Evolutionary conservation across 352 stramenopile genomes (phyloP).

Genomic region (Achlya hypogyna): DNA sequence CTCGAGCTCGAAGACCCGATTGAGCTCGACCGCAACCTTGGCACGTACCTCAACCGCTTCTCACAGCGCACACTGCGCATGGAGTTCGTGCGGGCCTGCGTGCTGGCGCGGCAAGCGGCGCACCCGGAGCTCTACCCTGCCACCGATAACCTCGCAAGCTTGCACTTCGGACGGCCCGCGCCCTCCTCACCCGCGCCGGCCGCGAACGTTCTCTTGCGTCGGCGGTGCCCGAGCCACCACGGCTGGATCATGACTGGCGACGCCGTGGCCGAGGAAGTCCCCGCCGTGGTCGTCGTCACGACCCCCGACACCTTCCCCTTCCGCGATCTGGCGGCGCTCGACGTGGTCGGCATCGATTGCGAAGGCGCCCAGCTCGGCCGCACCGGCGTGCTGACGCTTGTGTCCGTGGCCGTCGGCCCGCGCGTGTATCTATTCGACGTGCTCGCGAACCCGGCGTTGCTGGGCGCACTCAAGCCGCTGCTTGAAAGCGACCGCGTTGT

Average conservation of each 20-base stretch:
- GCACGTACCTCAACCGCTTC: conserved; percentile 43
- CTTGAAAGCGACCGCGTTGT: not conserved
- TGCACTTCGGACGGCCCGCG: not conserved
- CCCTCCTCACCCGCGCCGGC: not conserved
- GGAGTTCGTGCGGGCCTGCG: not conserved
- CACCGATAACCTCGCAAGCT: not conserved
- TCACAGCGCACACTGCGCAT: conserved; percentile 4
- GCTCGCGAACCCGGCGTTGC: not conserved
- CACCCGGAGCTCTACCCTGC: not conserved
- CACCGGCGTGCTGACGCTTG: not conserved
- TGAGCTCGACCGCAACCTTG: conserved; percentile 56
- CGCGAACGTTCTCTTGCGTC: not conserved
- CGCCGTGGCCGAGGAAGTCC: not conserved
- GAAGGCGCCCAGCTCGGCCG: not conserved
- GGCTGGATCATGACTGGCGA: conserved; percentile 10
- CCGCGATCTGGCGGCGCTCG: not conserved
- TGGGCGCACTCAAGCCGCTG: not conserved
- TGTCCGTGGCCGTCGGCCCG: not conserved
- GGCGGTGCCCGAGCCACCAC: not conserved
- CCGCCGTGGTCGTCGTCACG: not conserved
- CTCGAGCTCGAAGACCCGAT: conserved; percentile 75
- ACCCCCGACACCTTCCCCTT: not conserved
- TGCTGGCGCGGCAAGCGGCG: not conserved
- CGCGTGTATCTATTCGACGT: conserved; percentile 7
- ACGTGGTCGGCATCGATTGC: conserved; percentile 13